Conservation (phyloP, 164 flowering plant genomes). For the Stephania japonica region DNA sequence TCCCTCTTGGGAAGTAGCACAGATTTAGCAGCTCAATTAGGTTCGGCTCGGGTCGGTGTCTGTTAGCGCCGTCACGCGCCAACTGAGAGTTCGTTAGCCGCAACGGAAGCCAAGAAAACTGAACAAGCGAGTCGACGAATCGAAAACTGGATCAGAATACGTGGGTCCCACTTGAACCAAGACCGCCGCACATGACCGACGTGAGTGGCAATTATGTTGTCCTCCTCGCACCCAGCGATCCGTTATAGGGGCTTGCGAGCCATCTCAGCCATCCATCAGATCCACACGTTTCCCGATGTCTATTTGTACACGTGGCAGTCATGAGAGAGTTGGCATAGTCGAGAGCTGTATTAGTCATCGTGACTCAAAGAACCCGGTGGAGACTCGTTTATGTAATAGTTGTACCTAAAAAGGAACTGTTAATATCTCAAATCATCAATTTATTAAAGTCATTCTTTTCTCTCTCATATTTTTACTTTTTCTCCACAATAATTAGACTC, state of each 20-base stretch:
- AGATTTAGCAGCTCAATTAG: background rate
- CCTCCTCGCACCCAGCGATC: slow-evolving; percentile 9
- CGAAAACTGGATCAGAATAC: background rate
- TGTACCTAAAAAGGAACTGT: too few relatives aligned
- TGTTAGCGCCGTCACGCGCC: background rate
- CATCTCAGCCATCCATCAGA: slow-evolving; percentile 6
- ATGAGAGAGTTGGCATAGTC: background rate
- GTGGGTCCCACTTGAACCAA: slow-evolving; percentile 12
- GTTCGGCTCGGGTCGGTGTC: background rate
- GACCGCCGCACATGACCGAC: slow-evolving; percentile 34
- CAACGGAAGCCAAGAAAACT: background rate
- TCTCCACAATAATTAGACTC: too few relatives aligned
- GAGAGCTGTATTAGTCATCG: background rate
- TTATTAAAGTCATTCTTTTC: too few relatives aligned
- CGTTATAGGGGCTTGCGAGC: background rate
- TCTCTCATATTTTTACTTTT: too few relatives aligned
- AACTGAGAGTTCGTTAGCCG: background rate
- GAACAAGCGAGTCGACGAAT: background rate
- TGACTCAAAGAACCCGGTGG: too few relatives aligned
- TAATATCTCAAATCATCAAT: too few relatives aligned
- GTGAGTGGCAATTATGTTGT: slow-evolving; percentile 21
- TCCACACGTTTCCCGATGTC: background rate
- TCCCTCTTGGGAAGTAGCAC: background rate
- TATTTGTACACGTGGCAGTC: background rate
- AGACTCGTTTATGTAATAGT: too few relatives aligned